Evolutionary conservation across 306 rosid species (phyloP), one percentile per base, ranked within the genome.

Genomic region (Cicer chorassanicum): DNA sequence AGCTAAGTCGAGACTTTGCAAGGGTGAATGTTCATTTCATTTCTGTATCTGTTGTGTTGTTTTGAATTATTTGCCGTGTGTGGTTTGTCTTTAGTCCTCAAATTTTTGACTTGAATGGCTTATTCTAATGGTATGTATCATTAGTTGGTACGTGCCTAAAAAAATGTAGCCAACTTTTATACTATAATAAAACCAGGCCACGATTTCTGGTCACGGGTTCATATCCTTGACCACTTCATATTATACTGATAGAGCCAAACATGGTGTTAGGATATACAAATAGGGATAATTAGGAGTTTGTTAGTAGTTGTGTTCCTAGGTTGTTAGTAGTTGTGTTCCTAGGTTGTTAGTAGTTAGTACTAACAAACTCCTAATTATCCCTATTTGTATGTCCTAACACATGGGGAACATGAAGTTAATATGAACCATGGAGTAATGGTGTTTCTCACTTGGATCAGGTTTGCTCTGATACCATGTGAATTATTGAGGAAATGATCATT

Each of bases 1-100:
- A 89, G 82, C 84, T 93, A 14, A 84, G 91, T 78, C 91, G 97
- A 57, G 98, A 93, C 77, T 85, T 89, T 81, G 88, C 97, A 14
- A 93, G 90, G 93, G 98, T 93, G 65, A 51, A 69, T 49, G 36
- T 54, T 45, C 57, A 21, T 60, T 56, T 65, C 10, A 15, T 76
- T 76, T 76, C 43, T 48, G 53, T 56, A 14, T 71, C 49, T 36
- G 45, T 62, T 68, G 39, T 7, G 11, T 18, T 8, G 15, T 61
- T 70, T 24, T 43, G 24, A 15, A 15, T 61, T 42, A 41, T 81
- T 69, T 62, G 38, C 24, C 1, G 2, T 15, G 40, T 68, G 55
- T 46, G 0, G 12, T 50, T 43, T 69, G 39, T 29, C 65, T 15
- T 60, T 50, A 40, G 3, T 51, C 29, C 51, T 4, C 56, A 43